phyloP scores from a whole-genome alignment of 371 early-diverging fungal species.

The Mortierella polycephala region DNA sequence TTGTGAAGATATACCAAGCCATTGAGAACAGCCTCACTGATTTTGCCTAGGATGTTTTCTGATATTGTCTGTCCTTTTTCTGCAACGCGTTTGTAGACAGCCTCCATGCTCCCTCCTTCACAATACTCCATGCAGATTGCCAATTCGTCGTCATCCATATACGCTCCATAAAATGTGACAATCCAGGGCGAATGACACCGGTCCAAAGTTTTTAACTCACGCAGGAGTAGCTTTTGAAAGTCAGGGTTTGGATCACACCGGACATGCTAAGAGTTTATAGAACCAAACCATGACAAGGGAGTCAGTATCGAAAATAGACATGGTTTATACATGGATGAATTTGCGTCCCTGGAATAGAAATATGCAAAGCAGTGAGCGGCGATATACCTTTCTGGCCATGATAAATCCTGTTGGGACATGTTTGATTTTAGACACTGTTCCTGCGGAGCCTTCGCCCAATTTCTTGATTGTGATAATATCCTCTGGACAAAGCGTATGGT shows the following conservation, averaged over 20 bases:
- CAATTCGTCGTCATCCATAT: conserved; percentile 90
- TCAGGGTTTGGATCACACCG: conserved; percentile 75
- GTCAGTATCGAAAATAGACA: not conserved
- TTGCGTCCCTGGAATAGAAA: not conserved
- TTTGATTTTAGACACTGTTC: conserved; percentile 88
- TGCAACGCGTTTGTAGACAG: conserved; percentile 78
- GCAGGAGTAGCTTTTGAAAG: conserved; percentile 86
- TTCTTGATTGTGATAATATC: conserved; percentile 45
- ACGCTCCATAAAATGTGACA: conserved; percentile 95
- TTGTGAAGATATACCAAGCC: conserved; percentile 83
- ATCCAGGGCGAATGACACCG: conserved; percentile 93
- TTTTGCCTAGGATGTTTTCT: conserved; percentile 82
- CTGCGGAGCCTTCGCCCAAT: conserved; percentile 95
- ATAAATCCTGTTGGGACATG: conserved; percentile 82
- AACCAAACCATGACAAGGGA: not conserved
- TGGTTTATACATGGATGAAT: not conserved
- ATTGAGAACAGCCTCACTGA: conserved; percentile 83
- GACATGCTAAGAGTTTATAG: conserved; percentile 59
- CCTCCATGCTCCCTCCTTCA: conserved; percentile 85
- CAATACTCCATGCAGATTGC: conserved; percentile 96
- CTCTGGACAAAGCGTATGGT: conserved; percentile 50
- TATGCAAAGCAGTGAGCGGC: not conserved
- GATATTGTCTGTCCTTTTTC: conserved; percentile 75
- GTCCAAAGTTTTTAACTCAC: conserved; percentile 90
- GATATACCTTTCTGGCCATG: conserved; percentile 93